Evolutionary conservation across 148 eudicot species (phyloP).

Genomic region (Rhododendron vialii): DNA sequence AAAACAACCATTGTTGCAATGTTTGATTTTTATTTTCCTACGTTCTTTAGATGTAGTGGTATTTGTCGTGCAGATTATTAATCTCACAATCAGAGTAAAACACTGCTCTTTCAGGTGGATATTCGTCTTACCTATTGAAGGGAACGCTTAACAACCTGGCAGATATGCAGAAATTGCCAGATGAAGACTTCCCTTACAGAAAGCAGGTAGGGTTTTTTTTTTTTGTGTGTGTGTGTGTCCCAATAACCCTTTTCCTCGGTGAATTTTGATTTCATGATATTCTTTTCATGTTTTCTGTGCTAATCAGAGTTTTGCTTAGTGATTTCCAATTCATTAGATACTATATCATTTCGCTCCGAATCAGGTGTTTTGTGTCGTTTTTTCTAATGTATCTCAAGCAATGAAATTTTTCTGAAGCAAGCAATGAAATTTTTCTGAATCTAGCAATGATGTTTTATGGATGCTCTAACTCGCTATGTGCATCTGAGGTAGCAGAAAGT

Average conservation of each 20-base stretch:
- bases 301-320: neutral
- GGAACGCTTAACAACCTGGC: conserved; percentile 64
- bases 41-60: neutral
- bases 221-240: neutral
- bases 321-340: neutral
- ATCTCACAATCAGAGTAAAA: neutral
- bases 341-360: neutral
- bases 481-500: neutral
- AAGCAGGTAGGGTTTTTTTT: conserved; percentile 58
- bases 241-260: neutral
- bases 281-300: neutral
- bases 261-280: neutral
- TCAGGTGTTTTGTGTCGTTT: neutral
- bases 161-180: conserved; percentile 75
- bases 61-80: neutral
- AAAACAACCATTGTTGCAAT: neutral
- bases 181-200: conserved; percentile 65
- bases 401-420: neutral
- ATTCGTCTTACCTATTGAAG: conserved; percentile 54
- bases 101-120: conserved; percentile 43
- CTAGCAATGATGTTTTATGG: neutral
- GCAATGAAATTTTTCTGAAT: neutral
- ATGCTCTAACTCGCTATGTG: neutral
- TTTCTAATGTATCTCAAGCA: neutral
- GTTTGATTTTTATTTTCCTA: neutral